Conservation (phyloP, 352 stramenopile species). For the Pythium coloratum region DNA sequence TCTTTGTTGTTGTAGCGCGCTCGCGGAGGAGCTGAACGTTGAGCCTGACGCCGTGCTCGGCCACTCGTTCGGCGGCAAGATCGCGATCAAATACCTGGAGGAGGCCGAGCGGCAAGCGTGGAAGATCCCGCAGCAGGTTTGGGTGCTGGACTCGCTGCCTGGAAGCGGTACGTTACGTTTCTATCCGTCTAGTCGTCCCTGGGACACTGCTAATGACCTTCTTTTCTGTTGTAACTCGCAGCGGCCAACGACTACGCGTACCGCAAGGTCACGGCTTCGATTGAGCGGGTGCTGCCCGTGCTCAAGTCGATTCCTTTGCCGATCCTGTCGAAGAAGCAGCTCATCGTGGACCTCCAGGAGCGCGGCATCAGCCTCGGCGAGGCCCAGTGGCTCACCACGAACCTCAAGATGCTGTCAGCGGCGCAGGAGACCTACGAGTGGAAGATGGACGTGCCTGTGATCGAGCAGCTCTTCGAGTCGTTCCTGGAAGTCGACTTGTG, state of each 20-base stretch:
- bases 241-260: conserved; percentile 61
- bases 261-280: conserved; percentile 63
- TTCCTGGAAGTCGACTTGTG: conserved; percentile 72
- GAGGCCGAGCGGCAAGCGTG: conserved; percentile 45
- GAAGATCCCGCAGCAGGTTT: conserved; percentile 52
- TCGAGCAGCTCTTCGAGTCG: conserved; percentile 71
- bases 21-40: conserved; percentile 52
- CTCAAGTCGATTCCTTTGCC: conserved; percentile 75
- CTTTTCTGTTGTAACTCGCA: conserved; percentile 12
- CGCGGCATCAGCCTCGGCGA: conserved; percentile 66
- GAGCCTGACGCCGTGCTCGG: conserved; percentile 63
- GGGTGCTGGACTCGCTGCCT: conserved; percentile 72
- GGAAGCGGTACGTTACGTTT: conserved; percentile 43
- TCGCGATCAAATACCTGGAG: conserved; percentile 69
- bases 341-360: conserved; percentile 58
- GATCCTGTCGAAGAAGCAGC: conserved; percentile 66
- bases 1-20: conserved; percentile 29
- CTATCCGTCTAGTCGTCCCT: neutral
- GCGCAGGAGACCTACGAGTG: conserved; percentile 68
- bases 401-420: conserved; percentile 51
- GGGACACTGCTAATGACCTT: neutral
- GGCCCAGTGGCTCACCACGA: conserved; percentile 83
- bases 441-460: conserved; percentile 79
- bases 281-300: conserved; percentile 65
- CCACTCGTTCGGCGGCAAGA: conserved; percentile 82